These are phyloP conservation scores for Sugiyamaella neomexicana DNA, from an alignment of 1,139 yeast species.

Conservation along the genomic window DNA sequence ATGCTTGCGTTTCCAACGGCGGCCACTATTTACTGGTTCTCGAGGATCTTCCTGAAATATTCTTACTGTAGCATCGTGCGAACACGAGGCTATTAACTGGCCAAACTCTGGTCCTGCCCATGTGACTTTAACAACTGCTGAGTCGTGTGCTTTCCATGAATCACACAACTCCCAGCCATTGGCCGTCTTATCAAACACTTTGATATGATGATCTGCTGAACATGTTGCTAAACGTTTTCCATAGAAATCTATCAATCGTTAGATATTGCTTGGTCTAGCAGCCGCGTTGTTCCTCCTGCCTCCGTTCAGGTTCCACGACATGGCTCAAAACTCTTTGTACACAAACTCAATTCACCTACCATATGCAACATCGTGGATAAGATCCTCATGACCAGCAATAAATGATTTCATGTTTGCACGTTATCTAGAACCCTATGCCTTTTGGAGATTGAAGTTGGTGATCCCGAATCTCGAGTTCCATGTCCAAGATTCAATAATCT, in stretches of 20 bases:
- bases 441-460: neutral
- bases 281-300: no score
- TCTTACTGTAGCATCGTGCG: slow-evolving; percentile 84
- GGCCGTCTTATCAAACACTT: slow-evolving; percentile 71
- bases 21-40: slow-evolving; percentile 70
- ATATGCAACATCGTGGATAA: slow-evolving; percentile 83
- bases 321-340: no score
- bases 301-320: no score
- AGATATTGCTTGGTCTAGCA: neutral
- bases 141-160: slow-evolving; percentile 94
- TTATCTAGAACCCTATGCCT: neutral
- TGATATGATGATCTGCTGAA: slow-evolving; percentile 87
- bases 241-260: slow-evolving; percentile 51
- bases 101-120: slow-evolving; percentile 98
- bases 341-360: slow-evolving; percentile 43
- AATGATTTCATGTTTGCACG: slow-evolving; percentile 56
- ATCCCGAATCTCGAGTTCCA: neutral
- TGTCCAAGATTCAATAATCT: neutral
- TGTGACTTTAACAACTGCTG: slow-evolving; percentile 73
- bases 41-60: slow-evolving; percentile 90
- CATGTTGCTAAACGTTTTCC: slow-evolving; percentile 90
- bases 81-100: slow-evolving; percentile 80
- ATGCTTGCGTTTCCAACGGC: slow-evolving; percentile 76
- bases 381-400: slow-evolving; percentile 86
- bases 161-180: slow-evolving; percentile 73